Base-by-base conservation (phyloP, 306 rosid genomes). In the cucumber (Cucumis sativus) region DNA sequence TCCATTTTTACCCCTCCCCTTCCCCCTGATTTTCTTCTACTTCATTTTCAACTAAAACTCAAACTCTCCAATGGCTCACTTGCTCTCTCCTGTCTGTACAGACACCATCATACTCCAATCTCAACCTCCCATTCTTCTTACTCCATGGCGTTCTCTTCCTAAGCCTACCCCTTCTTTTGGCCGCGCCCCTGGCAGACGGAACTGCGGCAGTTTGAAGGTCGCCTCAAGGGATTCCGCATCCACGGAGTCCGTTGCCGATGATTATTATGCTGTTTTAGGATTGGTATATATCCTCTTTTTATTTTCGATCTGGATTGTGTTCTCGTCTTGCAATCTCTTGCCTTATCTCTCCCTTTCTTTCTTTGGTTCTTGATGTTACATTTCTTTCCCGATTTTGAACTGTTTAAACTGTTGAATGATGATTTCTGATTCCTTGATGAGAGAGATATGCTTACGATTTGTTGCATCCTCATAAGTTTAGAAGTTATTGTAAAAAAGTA, bases 181-280 rank as follows among this genome's bases (percentile, higher is more conserved):
- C 67, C 81, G 77, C 20, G 83, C 74, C 79, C 79, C 75, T 8
- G 84, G 83, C 84, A 69, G 87, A 78, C 88, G 84, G 82, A 82
- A 80, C 11, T 78, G 61, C 33, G 83, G 90, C 57, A 85, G 96
- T 51, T 82, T 88, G 10, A 87, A 83, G 83, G 97, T 89, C 56
- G 87, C 97, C 6, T 77, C 96, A 6, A 78, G 82, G 40, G 83
- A 76, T 43, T 84, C 97, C 1, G 74, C 87, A 74, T 85, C 88
- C 1, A 59, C 58, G 47, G 83, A 83, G 5, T 77, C 82, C 67
- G 79, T 86, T 68, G 99, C 97, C 7, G 99, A 95, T 80, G 96
- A 95, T 75, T 95, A 89, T 80, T 92, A 95, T 78, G 88, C 89
- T 30, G 97, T 95, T 80, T 81, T 95, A 86, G 99, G 99, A 56